Base-by-base conservation (phyloP, 768 basidiomycete genomes). In the Russula griseocarnosa region DNA sequence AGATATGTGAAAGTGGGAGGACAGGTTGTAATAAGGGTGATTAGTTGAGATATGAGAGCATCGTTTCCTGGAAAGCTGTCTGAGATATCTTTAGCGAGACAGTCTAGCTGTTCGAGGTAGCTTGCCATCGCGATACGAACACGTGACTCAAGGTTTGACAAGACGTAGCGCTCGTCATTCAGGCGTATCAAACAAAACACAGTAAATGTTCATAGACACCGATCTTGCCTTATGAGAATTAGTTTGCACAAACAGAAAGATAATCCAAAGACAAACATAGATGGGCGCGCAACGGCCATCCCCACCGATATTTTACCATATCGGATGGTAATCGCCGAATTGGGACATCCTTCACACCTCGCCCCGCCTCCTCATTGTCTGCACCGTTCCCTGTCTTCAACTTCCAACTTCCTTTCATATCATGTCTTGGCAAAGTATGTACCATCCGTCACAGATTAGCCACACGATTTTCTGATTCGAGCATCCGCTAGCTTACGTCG, bases 1-100 rank as follows among this genome's bases (percentile, higher is more conserved):
- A 91, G 70, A 71, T 83, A 88, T 65, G 91, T 79, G 73, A 89
- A 91, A 0, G 85, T 80, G 1, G 87, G 86, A 9, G 86, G 81
- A 50, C 62, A 72, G 1, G 74, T 67, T 3, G 71, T 71, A 3
- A 79, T 71, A 4, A 79, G 71, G 9, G 73, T 62, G 22, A 63
- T 62, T 8, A 75, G 60, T 32, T 72, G 71, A 2, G 69, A 63
- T 32, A 61, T 36, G 13, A 71, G 50, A 3, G 55, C 14, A 9
- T 70, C 69, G 28, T 71, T 73, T 28, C 72, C 72, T 54, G 71
- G 71, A 52, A 68, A 68, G 52, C 4, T 57, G 46, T 62, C 57
- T 24, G 65, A 62, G 40, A 66, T 32, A 18, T 68, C 67, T 51
- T 40, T 50, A 9, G 61, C 32, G 42, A 67, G 65, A 34, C 38